Evolutionary conservation across 2,329 filamentous ascomycete species (phyloP).

Genomic region (Penicillium aurantiogriseum): DNA sequence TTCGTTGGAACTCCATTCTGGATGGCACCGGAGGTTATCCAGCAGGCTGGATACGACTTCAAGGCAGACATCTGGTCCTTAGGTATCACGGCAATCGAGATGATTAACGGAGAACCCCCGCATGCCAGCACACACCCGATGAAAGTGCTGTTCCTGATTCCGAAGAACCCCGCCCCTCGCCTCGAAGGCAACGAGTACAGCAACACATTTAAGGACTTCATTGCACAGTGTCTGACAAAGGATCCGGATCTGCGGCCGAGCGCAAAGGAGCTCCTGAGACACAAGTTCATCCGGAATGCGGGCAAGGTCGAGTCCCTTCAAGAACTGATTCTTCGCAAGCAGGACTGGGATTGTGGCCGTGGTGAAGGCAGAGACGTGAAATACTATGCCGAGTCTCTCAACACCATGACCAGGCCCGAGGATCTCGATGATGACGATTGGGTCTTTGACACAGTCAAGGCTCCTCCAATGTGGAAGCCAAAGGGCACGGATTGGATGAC

Average conservation of each 20-base stretch:
- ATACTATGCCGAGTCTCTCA: constrained; percentile 91
- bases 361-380: constrained; percentile 68
- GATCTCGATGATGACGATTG: constrained; percentile 80
- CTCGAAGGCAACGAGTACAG: constrained; percentile 79
- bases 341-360: constrained; percentile 75
- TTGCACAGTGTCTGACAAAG: constrained; percentile 86
- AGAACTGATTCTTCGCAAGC: constrained; percentile 77
- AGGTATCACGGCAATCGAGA: constrained; percentile 86
- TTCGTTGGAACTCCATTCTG: constrained; percentile 97
- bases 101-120: constrained; percentile 86
- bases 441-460: constrained; percentile 92
- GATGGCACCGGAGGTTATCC: constrained; percentile 95
- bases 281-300: constrained; percentile 82
- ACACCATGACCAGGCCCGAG: constrained; percentile 59
- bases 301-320: constrained; percentile 86
- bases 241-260: constrained; percentile 81
- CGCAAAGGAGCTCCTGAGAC: constrained; percentile 81
- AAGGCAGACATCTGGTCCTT: constrained; percentile 93
- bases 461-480: constrained; percentile 59
- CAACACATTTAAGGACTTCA: constrained; percentile 90
- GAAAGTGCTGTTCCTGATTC: constrained; percentile 90
- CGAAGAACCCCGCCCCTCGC: constrained; percentile 79
- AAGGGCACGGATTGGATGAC: constrained; percentile 50
- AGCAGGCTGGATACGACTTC: constrained; percentile 79
- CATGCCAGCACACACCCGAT: constrained; percentile 83